Evolutionary conservation across 306 rosid genomes (phyloP), one percentile per base, ranked within the genome.

Genomic region (Prunus mira): DNA sequence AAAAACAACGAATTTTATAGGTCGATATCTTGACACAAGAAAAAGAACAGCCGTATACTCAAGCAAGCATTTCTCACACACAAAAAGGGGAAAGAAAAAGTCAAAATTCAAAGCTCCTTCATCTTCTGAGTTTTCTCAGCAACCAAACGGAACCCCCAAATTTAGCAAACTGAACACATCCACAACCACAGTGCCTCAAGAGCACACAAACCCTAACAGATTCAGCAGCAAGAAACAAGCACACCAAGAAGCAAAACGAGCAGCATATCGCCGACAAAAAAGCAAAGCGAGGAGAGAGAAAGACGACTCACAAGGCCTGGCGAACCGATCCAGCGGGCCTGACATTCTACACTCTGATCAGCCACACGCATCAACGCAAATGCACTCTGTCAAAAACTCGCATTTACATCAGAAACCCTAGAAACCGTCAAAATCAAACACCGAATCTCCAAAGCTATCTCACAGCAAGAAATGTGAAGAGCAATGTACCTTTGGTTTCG

Each of bases 281-380:
- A 13, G 9, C 18, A 17, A 30, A 78, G 58, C 2, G 22, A 18
- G 57, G 20, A 67, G 13, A n/a, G 27, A 18, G 66, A 32, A 1
- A 69, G 45, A 34, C 10, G 8, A 85, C 95, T 86, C 70, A 91
- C 97, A 91, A 45, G 97, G 97, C 76, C 89, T 86, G 18, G 97
- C 93, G 74, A 91, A 86, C 70, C 95, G 90, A 82, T 91, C 97
- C 56, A 88, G 83, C 18, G 93, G 88, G 41, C 91, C 91, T 30
- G 96, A 90, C 93, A 90, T 88, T 78, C 81, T 30, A 76, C 28
- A 11, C 58, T 67, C 78, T 46, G 69, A 83, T 81, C 76, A 78
- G 67, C 25, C 75, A 58, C 54, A 41, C 61, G 71, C 61, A 69
- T 63, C 57, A 72, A 83, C 63, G 62, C 76, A 49, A 38, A 72